Evolutionary conservation across 768 basidiomycete species (phyloP).

Genomic region (Psilocybe azurescens): DNA sequence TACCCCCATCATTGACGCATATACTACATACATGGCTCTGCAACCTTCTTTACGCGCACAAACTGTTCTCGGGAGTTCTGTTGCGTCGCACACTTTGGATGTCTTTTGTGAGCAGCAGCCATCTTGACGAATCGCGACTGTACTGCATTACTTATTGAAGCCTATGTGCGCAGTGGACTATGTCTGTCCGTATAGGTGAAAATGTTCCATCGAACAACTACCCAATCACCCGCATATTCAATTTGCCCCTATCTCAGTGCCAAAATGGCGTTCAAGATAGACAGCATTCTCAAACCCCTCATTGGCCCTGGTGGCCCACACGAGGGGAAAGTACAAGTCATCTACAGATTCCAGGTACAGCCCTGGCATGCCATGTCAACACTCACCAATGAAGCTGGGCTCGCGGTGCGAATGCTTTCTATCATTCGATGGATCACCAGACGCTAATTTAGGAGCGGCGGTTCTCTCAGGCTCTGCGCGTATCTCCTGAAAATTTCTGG

Average conservation of each 20-base stretch:
- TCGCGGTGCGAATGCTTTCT: constrained; percentile 59
- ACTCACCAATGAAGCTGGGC: constrained; percentile 78
- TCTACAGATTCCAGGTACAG: constrained; percentile 75
- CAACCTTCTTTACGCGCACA: constrained; percentile 75
- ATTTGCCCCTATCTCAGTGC: constrained; percentile 41
- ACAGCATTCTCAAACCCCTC: constrained; percentile 63
- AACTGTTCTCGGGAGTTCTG: constrained; percentile 59
- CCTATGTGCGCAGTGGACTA: constrained; percentile 67
- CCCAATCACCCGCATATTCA: background rate
- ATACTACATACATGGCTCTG: constrained; percentile 64
- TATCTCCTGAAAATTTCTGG: constrained; percentile 84
- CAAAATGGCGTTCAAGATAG: constrained; percentile 64
- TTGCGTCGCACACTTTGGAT: constrained; percentile 80
- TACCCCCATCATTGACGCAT: background rate
- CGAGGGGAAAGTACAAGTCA: constrained; percentile 73
- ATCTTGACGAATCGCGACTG: background rate
- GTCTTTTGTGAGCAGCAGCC: constrained; percentile 61
- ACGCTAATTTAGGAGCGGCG: background rate
- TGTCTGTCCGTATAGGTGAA: constrained; percentile 84
- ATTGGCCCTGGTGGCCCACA: constrained; percentile 65
- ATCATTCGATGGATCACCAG: background rate
- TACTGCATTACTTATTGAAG: too few relatives aligned
- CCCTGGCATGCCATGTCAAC: constrained; percentile 84
- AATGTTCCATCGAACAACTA: background rate
- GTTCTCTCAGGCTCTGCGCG: constrained; percentile 60